Evolutionary conservation across 106 monocot genomes (phyloP).

Genomic region (Posidonia australis): DNA sequence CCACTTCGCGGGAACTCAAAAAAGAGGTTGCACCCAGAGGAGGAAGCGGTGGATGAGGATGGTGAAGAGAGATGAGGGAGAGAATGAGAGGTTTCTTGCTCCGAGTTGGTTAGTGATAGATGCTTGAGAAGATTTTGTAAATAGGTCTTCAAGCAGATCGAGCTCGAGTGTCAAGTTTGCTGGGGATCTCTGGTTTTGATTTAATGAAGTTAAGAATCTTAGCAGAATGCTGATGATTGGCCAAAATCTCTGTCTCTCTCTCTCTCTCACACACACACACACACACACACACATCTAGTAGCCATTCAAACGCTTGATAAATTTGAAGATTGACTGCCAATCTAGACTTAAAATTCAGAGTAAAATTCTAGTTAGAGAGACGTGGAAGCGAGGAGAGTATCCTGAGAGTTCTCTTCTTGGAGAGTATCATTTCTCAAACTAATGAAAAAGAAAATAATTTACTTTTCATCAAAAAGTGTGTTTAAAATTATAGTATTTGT

Average conservation of each 20-base stretch:
- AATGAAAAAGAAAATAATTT: no score
- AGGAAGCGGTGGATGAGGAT: neutral
- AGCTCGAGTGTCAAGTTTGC: neutral
- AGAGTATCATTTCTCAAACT: no score
- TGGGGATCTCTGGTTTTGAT: neutral
- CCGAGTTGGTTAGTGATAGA: neutral
- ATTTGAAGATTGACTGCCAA: no score
- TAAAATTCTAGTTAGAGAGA: no score
- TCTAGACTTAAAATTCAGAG: no score
- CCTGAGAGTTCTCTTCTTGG: no score
- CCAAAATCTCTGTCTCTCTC: neutral
- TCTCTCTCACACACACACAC: neutral
- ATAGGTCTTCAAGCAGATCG: neutral
- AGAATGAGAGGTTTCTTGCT: neutral
- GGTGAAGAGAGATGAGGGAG: neutral
- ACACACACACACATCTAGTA: no score
- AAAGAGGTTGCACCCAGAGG: conserved; percentile 7
- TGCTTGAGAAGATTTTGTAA: neutral
- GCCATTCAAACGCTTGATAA: no score
- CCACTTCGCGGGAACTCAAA: conserved; percentile 1
- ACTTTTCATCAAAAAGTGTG: no score
- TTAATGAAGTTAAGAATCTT: neutral
- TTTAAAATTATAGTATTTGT: no score
- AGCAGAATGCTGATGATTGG: no score
- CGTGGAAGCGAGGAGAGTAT: no score